Base-by-base conservation (phyloP, 305 asterid genomes). In the Stenogyne calaminthoides region DNA sequence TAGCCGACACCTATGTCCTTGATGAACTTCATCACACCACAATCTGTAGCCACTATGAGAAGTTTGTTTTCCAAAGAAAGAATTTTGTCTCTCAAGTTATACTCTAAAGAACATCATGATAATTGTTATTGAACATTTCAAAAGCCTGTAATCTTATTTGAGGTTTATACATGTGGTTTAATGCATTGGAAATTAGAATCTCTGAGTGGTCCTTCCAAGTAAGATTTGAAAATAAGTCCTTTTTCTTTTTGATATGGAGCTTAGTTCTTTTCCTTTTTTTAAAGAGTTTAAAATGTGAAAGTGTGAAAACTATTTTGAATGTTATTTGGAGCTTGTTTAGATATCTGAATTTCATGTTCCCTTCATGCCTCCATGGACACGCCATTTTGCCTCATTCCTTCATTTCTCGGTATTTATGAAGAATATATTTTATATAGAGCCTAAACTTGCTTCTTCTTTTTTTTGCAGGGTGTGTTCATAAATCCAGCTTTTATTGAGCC, bases 401-500 rank as follows among this genome's bases (percentile, higher is more conserved):
- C 22, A 18, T 37, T 20, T 64, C 22, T 11, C 11, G 37, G 18
- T 42, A 8, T 47, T 46, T 46, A 58, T 20, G 10, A 9, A 40
- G 67, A 58, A 42, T 58, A 36, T 5, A 70, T 73, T 64, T 34
- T 27, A 20, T 55, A 18, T 57, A 34, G 27, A 56, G 22, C 69
- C 68, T 67, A 20, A 58, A 7, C 32, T 15, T 59, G 40, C 29
- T 3, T 25, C 2, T 2, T 25, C 2, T 5, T 15, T 49, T 3
- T 67, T 77, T 79, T 78, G 67, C 93, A 92, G 98, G 98, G 98
- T 15, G 98, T 92, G 77, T 92, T 92, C 84, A 90, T 92, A 61
- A 92, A 90, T 81, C 97, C 98, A 74, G 98, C 98, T 81, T 87
- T 72, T 62, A 72, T 72, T 19, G 76, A 72, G 66, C 76, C 76